phyloP scores from a whole-genome alignment of 805 yeast species.

The Isabelozyma rhagii region DNA sequence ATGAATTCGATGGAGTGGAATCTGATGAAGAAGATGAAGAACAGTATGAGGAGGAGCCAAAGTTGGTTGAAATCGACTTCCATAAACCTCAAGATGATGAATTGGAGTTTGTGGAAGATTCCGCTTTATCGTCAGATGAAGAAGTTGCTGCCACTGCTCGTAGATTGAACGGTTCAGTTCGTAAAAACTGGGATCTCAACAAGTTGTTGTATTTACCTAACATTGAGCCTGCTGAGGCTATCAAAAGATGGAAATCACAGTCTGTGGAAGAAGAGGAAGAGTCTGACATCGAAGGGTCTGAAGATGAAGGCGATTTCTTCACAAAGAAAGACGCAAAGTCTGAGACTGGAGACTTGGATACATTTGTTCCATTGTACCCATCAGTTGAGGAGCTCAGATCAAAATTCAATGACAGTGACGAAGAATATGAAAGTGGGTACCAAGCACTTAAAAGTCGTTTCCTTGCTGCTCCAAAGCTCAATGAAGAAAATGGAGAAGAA shows the following conservation, averaged over 20 bases:
- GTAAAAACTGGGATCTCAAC: slow-evolving; percentile 72
- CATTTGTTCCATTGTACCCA: slow-evolving; percentile 33
- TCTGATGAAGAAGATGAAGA: slow-evolving; percentile 45
- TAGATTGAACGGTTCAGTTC: slow-evolving; percentile 51
- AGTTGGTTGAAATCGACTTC: slow-evolving; percentile 49
- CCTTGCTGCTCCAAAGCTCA: slow-evolving; percentile 49
- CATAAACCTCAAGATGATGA: slow-evolving; percentile 30
- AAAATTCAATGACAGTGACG: slow-evolving; percentile 39
- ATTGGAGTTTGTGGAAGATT: slow-evolving; percentile 45
- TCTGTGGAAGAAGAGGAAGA: slow-evolving; percentile 37
- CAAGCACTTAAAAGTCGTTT: slow-evolving; percentile 44
- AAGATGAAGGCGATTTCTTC: slow-evolving; percentile 53
- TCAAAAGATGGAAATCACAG: slow-evolving; percentile 66
- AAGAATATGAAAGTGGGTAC: slow-evolving; percentile 42
- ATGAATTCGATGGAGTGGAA: slow-evolving; percentile 38
- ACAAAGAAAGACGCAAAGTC: slow-evolving; percentile 38
- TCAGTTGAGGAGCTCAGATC: slow-evolving; percentile 40
- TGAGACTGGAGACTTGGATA: slow-evolving; percentile 33
- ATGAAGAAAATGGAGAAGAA: slow-evolving; percentile 22
- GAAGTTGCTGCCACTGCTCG: slow-evolving; percentile 50
- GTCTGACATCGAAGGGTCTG: slow-evolving; percentile 41
- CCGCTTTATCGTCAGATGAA: slow-evolving; percentile 41
- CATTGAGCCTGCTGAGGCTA: slow-evolving; percentile 68
- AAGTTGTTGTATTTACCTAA: slow-evolving; percentile 78
- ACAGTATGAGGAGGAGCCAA: slow-evolving; percentile 33